Evolutionary conservation across 192 early-diverging fungal species (phyloP).

Genomic region (Coemansia sp.): DNA sequence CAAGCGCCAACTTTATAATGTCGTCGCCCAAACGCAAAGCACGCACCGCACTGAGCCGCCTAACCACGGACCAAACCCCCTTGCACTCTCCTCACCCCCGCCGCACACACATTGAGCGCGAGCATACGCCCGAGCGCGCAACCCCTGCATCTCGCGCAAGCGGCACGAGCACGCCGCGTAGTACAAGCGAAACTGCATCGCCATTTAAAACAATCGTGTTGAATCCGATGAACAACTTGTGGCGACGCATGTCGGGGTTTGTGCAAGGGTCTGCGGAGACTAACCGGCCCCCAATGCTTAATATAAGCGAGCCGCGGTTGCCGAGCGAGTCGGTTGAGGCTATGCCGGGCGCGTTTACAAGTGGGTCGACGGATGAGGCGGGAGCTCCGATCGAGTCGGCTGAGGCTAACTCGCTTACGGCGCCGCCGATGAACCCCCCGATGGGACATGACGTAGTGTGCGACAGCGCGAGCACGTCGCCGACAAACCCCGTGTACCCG

Average conservation of each 20-base stretch:
- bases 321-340: neutral
- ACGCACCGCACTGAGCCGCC: constrained; percentile 15
- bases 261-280: constrained; percentile 26
- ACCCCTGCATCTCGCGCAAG: neutral
- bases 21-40: constrained; percentile 52
- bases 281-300: constrained; percentile 1
- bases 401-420: constrained; percentile 42
- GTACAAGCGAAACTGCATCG: constrained; percentile 14
- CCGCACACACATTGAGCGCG: constrained; percentile 6
- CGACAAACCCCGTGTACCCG: constrained; percentile 22
- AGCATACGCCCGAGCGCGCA: neutral
- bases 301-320: constrained; percentile 6
- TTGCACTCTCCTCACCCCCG: neutral
- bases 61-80: neutral
- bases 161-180: neutral
- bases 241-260: constrained; percentile 49
- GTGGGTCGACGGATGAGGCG: constrained; percentile 3
- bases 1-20: constrained; percentile 44
- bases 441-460: neutral
- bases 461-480: constrained; percentile 37
- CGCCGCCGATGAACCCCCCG: constrained; percentile 51
- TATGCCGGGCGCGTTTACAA: constrained; percentile 10
- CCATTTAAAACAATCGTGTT: constrained; percentile 46
- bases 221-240: constrained; percentile 37
- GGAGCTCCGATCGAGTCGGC: constrained; percentile 24